These are phyloP conservation scores for Pittosporum tobira DNA, from an alignment of 129 eudicot species.

Conservation along the genomic window DNA sequence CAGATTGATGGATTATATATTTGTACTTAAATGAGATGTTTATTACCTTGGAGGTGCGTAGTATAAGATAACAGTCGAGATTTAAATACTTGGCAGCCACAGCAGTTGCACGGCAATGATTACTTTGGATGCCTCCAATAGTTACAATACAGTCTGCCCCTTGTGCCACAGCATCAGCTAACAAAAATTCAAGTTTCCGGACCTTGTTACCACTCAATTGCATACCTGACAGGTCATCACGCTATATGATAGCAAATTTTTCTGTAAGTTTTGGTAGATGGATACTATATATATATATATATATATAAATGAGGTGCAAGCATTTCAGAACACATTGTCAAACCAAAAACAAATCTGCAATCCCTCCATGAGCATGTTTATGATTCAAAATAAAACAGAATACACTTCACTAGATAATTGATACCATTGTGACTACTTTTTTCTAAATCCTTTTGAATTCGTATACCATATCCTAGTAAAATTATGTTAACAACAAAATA, in stretches of 20 bases:
- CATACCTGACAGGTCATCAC: constrained; percentile 99
- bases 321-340: constrained; percentile 1
- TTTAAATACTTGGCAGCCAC: constrained; percentile 87
- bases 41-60: constrained; percentile 94
- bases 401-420: background rate
- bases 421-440: background rate
- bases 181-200: constrained; percentile 91
- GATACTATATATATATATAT: too few relatives aligned
- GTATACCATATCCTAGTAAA: too few relatives aligned
- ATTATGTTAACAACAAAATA: too few relatives aligned
- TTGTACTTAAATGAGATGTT: background rate
- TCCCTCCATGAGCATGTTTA: background rate
- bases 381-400: background rate
- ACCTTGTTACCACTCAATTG: constrained; percentile 98
- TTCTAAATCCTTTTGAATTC: background rate
- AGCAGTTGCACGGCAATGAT: constrained; percentile 99
- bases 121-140: constrained; percentile 97
- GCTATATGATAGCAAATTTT: constrained; percentile 36
- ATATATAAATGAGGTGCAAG: too few relatives aligned
- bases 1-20: background rate
- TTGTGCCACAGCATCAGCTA: constrained; percentile 90
- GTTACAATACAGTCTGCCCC: constrained; percentile 93
- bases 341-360: background rate
- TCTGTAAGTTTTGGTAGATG: constrained; percentile 13
- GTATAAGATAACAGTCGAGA: constrained; percentile 81